phyloP scores from a whole-genome alignment of 805 yeast genomes.

The Ogataea minuta region DNA sequence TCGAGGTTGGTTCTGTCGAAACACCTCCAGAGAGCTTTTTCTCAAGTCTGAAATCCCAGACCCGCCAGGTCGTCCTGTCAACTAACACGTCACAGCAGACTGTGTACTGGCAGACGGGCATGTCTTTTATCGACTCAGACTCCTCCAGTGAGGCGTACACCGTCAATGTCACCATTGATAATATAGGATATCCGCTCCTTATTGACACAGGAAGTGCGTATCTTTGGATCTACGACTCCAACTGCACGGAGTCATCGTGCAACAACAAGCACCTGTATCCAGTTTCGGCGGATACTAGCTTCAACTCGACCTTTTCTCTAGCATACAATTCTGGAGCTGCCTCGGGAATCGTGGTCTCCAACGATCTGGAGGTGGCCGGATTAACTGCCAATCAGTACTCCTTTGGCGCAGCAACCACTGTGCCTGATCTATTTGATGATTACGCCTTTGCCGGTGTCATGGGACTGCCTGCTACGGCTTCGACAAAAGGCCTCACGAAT shows the following conservation, averaged over 20 bases:
- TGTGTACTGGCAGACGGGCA: conserved; percentile 20
- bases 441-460: conserved; percentile 59
- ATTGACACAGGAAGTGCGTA: conserved; percentile 67
- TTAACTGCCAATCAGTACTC: conserved; percentile 38
- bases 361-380: conserved; percentile 38
- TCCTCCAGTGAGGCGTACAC: conserved; percentile 36
- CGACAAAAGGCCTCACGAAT: conserved; percentile 36
- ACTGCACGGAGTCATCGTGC: conserved; percentile 49
- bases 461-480: conserved; percentile 52
- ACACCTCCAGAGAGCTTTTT: conserved; percentile 7
- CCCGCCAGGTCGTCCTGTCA: conserved; percentile 12
- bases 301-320: conserved; percentile 40
- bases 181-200: conserved; percentile 48
- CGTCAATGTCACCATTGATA: conserved; percentile 39
- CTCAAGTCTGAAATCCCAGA: not conserved
- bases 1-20: conserved; percentile 11
- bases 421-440: conserved; percentile 50
- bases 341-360: conserved; percentile 45
- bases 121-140: conserved; percentile 28
- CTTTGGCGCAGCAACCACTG: conserved; percentile 53
- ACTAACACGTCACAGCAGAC: conserved; percentile 4
- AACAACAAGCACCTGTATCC: conserved; percentile 33
- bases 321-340: conserved; percentile 55
- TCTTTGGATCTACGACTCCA: conserved; percentile 57
- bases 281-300: conserved; percentile 12